Percentiles rank a stretch among this genome's conserved stretches.
phyloP scores from a whole-genome alignment of 108 stramenopile species.

The Aurantiochytrium sp. region DNA sequence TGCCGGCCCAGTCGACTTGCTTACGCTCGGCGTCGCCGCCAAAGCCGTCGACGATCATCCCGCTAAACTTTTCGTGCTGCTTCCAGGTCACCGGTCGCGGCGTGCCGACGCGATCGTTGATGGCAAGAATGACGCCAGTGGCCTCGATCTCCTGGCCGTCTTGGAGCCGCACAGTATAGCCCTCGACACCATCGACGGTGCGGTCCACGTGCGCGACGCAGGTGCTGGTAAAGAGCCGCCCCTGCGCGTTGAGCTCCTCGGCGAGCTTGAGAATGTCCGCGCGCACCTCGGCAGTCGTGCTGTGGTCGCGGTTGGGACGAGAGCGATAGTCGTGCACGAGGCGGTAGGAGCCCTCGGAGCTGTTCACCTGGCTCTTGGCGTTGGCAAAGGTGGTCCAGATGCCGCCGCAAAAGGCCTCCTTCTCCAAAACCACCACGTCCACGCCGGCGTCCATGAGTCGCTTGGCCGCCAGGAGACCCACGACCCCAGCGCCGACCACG shows the following conservation, averaged over 20 bases:
- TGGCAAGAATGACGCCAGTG: conserved; percentile 4
- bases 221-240: neutral
- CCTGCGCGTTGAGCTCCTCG: neutral
- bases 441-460: neutral
- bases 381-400: conserved; percentile 32
- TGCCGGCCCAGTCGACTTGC: neutral
- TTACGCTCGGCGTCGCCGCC: conserved; percentile 2
- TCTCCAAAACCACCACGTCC: neutral
- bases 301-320: conserved; percentile 8
- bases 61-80: neutral
- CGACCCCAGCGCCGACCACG: conserved; percentile 25
- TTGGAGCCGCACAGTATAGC: neutral
- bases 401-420: neutral
- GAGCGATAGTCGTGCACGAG: conserved; percentile 1
- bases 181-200: neutral
- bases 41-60: neutral
- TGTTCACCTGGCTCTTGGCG: conserved; percentile 24
- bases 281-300: conserved; percentile 11
- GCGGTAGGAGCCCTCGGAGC: conserved; percentile 20
- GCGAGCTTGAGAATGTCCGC: neutral
- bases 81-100: neutral
- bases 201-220: neutral
- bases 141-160: neutral
- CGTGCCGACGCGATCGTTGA: conserved; percentile 17
- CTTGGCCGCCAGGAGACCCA: neutral